Evolutionary conservation across 1,284 basidiomycete species (phyloP).

Genomic region (Moesziomyces antarcticus): DNA sequence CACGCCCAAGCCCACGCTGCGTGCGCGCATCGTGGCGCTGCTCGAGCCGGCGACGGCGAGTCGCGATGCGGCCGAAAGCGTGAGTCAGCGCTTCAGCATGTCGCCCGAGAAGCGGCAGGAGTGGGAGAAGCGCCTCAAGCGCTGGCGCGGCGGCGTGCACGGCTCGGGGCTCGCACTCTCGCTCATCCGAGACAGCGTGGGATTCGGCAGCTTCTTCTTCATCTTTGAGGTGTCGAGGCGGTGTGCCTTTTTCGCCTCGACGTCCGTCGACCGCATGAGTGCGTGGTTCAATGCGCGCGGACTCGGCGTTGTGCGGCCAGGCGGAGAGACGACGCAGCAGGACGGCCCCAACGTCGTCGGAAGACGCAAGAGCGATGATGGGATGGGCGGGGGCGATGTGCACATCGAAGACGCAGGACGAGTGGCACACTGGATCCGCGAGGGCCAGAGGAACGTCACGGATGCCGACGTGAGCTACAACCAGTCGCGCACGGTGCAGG

Average conservation of each 20-base stretch:
- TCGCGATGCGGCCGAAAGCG: conserved; percentile 8
- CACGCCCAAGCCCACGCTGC: conserved; percentile 19
- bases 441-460: conserved; percentile 18
- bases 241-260: conserved; percentile 60
- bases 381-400: conserved; percentile 8
- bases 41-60: conserved; percentile 28
- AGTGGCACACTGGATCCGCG: conserved; percentile 28
- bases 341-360: conserved; percentile 25
- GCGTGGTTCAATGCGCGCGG: conserved; percentile 50
- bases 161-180: conserved; percentile 65
- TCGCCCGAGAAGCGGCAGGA: conserved; percentile 52
- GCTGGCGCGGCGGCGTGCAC: conserved; percentile 60
- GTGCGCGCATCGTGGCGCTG: conserved; percentile 17
- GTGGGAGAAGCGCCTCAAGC: conserved; percentile 58
- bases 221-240: conserved; percentile 68
- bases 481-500: conserved; percentile 56
- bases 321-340: not conserved
- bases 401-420: conserved; percentile 28
- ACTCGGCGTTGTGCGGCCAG: conserved; percentile 23
- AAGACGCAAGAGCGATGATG: conserved; percentile 15
- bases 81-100: conserved; percentile 22
- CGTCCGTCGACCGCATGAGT: conserved; percentile 57
- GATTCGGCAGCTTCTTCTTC: conserved; percentile 68
- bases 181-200: conserved; percentile 66
- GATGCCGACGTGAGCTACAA: conserved; percentile 61